Base-by-base conservation (phyloP, 495 filamentous ascomycete genomes). In the Aspergillus kassunensis region DNA sequence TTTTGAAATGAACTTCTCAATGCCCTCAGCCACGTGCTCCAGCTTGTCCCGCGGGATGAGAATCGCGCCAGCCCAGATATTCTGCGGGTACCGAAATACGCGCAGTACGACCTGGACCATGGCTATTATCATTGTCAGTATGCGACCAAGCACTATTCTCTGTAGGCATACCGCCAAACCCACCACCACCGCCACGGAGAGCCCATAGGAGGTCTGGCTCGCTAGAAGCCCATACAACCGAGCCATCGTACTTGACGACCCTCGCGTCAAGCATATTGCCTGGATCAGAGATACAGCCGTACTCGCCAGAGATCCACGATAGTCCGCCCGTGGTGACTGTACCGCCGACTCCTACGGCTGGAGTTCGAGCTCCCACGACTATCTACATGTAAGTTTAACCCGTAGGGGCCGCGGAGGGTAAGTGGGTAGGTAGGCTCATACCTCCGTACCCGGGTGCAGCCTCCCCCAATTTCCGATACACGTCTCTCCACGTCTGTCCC, bases 111-210 rank as follows among this genome's bases (percentile, higher is more conserved):
- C 24, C 6, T 47, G 44, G 10, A 40, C 25, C 0, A 57, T 1
- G 12, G 47, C 55, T 50, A 31, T 16, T n/a, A 12, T 40, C 16
- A 3, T 1, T 12, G 4, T 40, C 8, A 44, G 20, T 29, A 43
- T n/a, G n/a, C n/a, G n/a, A n/a, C n/a, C n/a, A n/a, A n/a, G n/a
- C n/a, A n/a, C n/a, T n/a, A n/a, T n/a, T n/a, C n/a, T n/a, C n/a
- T n/a, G n/a, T n/a, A n/a, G n/a, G n/a, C n/a, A n/a, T 13, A 50
- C 57, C 53, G 6, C 74, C 75, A 58, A 79, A 79, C 51, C 79
- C 78, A 31, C 67, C 69, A 1, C 61, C 54, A 15, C 74, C 73
- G 18, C 76, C 77, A 19, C 73, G 72, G 0, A 80, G 58, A 0
- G 71, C 74, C 47, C 63, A 63, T 48, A 70, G 73, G 0, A 81